Base-by-base conservation (phyloP, 495 filamentous ascomycete genomes). In the Hypoxylon lenormandii region DNA sequence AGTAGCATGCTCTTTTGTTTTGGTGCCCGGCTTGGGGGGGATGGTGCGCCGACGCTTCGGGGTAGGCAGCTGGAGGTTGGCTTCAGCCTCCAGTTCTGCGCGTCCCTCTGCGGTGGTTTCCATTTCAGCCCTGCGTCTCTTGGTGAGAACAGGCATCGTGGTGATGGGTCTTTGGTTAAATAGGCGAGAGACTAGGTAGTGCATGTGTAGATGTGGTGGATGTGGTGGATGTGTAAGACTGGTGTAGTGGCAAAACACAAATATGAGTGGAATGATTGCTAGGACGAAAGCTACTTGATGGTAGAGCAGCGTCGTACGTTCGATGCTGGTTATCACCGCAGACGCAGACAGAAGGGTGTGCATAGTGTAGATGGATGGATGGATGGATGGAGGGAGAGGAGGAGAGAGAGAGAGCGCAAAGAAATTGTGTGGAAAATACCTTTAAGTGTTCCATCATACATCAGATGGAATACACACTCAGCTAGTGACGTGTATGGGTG, bases 51-150 rank as follows among this genome's bases (percentile, higher is more conserved):
- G 30, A 33, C 30, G 30, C 30, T 33, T 33, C 10, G 30, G 30
- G 30, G 30, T 33, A 11, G 6, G 30, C 3, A 33, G 30, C 10
- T 33, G 6, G 6, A 33, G 30, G 6, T 33, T 33, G 1, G 52
- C 21, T 13, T 26, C 53, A 5, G 38, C 5, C 8, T 46, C 19
- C 13, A 47, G 40, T 33, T 33, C 38, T n/a, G 13, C 23, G 53
- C 5, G 23, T 4, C 5, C 46, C 13, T 43, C 18, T 10, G 21
- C 47, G 1, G 51, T 59, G 6, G 65, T 52, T 22, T 71, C 61
- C 15, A 58, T 36, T 36, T 70, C 51, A 10, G 68, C 68, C 56
- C 66, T 71, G 7, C 68, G 61, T 42, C 62, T 71, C 23, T 57
- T 55, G 30, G 68, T 66, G 5, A 71, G 45, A 22, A 47, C 42